Evolutionary conservation across 352 stramenopile species (phyloP).

Genomic region (Achlya hypogyna): DNA sequence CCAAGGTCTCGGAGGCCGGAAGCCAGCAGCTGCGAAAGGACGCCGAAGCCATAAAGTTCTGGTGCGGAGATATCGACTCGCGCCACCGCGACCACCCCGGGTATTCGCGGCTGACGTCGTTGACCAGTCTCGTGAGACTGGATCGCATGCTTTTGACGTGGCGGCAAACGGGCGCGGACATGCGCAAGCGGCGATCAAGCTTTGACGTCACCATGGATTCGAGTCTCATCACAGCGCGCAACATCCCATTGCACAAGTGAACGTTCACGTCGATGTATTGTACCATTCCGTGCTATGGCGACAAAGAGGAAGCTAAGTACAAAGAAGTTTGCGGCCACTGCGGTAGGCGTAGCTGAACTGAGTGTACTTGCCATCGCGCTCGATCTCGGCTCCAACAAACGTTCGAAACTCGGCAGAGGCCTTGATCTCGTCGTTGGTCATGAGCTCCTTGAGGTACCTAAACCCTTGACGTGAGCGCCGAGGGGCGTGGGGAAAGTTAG

Average conservation of each 20-base stretch:
- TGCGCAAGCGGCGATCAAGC: neutral
- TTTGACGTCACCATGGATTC: conserved; percentile 17
- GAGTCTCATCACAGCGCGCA: neutral
- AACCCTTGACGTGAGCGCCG: neutral
- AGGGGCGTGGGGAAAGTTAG: neutral
- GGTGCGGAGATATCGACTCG: neutral
- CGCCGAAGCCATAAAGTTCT: conserved; percentile 5
- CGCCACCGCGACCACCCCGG: neutral
- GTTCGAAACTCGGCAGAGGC: neutral
- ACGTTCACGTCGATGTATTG: neutral
- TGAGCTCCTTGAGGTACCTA: conserved; percentile 1
- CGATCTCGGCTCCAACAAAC: neutral
- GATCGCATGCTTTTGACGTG: conserved; percentile 2
- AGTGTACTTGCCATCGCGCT: neutral
- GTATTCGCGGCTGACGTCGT: neutral
- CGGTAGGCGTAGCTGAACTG: conserved; percentile 5
- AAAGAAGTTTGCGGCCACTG: neutral
- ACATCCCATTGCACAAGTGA: too few species aligned
- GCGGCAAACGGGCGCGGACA: conserved; percentile 1
- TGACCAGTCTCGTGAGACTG: conserved; percentile 1
- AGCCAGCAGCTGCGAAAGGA: neutral
- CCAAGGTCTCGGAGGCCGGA: neutral
- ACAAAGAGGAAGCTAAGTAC: too few species aligned
- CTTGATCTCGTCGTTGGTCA: neutral
- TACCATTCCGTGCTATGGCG: neutral